Conservation (phyloP, 352 stramenopile species). For the Globisporangium canariense region DNA sequence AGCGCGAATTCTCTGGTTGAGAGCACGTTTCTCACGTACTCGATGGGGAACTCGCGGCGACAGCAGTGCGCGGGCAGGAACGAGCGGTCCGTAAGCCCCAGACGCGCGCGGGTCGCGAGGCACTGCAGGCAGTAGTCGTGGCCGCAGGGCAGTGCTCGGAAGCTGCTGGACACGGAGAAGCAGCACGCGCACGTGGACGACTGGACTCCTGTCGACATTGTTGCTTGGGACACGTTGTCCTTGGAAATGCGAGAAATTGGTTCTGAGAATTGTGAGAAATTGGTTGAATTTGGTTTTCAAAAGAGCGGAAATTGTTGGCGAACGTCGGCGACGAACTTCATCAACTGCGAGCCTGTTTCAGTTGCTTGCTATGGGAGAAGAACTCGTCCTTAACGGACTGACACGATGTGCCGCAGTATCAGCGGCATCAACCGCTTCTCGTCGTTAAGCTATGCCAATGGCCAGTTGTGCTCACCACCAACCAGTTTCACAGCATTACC, state of each 20-base stretch:
- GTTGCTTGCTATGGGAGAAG: no score
- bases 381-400: no score
- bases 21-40: slow-evolving; percentile 9
- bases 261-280: not conserved
- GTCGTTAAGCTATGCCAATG: no score
- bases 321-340: no score
- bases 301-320: not conserved
- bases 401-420: no score
- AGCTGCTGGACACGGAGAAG: not conserved
- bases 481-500: no score
- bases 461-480: no score
- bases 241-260: not conserved
- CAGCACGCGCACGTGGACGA: not conserved
- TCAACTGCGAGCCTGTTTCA: no score
- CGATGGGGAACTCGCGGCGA: slow-evolving; percentile 7
- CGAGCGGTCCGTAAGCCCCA: slow-evolving; percentile 50
- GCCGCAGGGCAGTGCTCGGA: not conserved
- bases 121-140: slow-evolving; percentile 65
- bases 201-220: not conserved
- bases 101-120: slow-evolving; percentile 46
- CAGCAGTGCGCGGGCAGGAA: slow-evolving; percentile 19
- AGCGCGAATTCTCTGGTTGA: not conserved
- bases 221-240: not conserved
- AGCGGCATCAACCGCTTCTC: no score
- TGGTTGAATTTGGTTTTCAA: not conserved